Evolutionary conservation across 2,329 filamentous ascomycete genomes (phyloP).

Genomic region (Paecilomyces dactylethromorphus): DNA sequence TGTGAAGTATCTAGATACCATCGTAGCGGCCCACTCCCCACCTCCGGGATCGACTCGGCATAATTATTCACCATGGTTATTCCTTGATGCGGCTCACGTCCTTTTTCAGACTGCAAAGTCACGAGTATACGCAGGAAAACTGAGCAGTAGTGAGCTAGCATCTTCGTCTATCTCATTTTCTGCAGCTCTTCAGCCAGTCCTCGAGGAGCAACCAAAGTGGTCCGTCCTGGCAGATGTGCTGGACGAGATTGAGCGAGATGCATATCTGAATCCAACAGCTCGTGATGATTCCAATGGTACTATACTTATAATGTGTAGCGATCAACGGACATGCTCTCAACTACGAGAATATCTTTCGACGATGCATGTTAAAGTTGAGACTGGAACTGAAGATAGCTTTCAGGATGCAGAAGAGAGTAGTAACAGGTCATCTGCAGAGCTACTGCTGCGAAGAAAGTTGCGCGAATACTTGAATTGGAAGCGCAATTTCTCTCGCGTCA

Average conservation of each 20-base stretch:
- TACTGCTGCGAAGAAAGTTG: constrained; percentile 85
- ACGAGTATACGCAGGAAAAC: constrained; percentile 73
- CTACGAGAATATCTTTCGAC: constrained; percentile 85
- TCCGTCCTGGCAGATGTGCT: constrained; percentile 78
- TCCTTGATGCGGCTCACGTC: constrained; percentile 87
- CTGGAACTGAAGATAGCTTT: constrained; percentile 33
- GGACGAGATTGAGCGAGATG: constrained; percentile 85
- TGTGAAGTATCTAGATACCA: constrained; percentile 87
- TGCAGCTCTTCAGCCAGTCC: constrained; percentile 66
- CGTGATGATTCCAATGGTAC: constrained; percentile 84
- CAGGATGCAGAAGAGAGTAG: constrained; percentile 43
- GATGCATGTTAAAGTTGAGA: constrained; percentile 64
- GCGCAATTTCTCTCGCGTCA: constrained; percentile 78
- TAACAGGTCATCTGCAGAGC: constrained; percentile 64
- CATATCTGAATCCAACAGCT: constrained; percentile 72
- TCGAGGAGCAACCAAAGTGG: constrained; percentile 97
- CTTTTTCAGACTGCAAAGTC: constrained; percentile 87
- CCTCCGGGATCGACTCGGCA: constrained; percentile 80
- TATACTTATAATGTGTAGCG: constrained; percentile 91
- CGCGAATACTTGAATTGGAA: constrained; percentile 89
- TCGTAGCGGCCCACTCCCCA: constrained; percentile 83
- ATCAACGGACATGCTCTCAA: constrained; percentile 78
- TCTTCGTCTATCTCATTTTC: constrained; percentile 44
- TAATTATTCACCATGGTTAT: constrained; percentile 91
- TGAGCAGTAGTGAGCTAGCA: constrained; percentile 50